Conservation (phyloP, 805 yeast species). For the Nematodospora valgi region DNA sequence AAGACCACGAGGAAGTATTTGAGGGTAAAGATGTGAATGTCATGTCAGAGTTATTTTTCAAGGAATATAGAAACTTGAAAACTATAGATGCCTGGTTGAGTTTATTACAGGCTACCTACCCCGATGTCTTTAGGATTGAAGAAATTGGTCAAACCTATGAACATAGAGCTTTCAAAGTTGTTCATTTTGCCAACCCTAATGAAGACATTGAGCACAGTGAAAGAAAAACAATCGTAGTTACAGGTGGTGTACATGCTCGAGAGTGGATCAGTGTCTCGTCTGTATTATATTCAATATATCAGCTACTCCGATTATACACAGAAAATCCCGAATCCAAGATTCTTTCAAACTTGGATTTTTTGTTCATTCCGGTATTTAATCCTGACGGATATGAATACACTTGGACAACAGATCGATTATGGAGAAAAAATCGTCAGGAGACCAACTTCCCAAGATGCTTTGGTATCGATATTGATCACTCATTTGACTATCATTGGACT, state of each 20-base stretch:
- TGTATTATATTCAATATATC: slow-evolving; percentile 52
- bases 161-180: slow-evolving; percentile 64
- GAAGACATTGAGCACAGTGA: slow-evolving; percentile 32
- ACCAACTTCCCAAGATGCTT: slow-evolving; percentile 60
- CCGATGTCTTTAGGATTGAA: slow-evolving; percentile 60
- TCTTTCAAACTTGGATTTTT: slow-evolving; percentile 61
- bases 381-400: slow-evolving; percentile 90
- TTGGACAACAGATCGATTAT: slow-evolving; percentile 76
- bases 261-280: slow-evolving; percentile 84
- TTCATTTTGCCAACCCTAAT: slow-evolving; percentile 54
- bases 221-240: slow-evolving; percentile 64
- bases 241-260: slow-evolving; percentile 86
- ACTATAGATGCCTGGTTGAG: slow-evolving; percentile 74
- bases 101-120: slow-evolving; percentile 55
- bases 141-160: slow-evolving; percentile 74
- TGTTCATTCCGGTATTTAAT: slow-evolving; percentile 79
- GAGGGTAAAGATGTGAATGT: slow-evolving; percentile 11
- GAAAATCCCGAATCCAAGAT: slow-evolving; percentile 27
- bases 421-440: slow-evolving; percentile 87
- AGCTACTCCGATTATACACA: slow-evolving; percentile 27
- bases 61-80: slow-evolving; percentile 62
- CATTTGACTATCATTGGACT: slow-evolving; percentile 73
- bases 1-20: neutral
- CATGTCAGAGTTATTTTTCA: slow-evolving; percentile 58
- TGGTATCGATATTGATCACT: slow-evolving; percentile 86